Evolutionary conservation across 202 grass and related monocot species (phyloP).

Genomic region (Cymbopogon flexuosus): DNA sequence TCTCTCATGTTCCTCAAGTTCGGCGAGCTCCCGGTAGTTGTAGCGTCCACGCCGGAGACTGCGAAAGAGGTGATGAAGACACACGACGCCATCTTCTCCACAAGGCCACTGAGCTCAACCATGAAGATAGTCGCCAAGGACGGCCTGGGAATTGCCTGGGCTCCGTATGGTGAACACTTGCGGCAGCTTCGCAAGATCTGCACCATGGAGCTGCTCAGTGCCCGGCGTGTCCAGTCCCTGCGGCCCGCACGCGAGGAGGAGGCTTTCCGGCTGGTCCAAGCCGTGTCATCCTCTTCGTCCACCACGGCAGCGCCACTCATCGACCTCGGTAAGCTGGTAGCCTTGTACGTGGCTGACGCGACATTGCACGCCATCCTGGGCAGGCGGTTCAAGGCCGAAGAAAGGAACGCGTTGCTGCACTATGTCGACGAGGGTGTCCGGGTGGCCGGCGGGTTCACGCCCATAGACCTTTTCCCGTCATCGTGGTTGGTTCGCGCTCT

Average conservation of each 20-base stretch:
- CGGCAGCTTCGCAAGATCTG: not conserved
- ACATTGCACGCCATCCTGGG: not conserved
- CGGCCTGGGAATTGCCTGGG: not conserved
- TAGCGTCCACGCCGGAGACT: not conserved
- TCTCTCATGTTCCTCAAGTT: not conserved
- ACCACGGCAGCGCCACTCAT: not conserved
- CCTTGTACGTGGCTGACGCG: not conserved
- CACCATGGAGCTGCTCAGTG: not conserved
- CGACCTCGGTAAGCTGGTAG: not conserved
- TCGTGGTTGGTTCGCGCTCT: not conserved
- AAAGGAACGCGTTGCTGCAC: not conserved
- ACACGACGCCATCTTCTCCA: not conserved
- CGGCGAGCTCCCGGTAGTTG: not conserved
- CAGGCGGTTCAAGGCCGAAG: not conserved
- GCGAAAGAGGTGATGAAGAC: not conserved
- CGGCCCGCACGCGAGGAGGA: not conserved
- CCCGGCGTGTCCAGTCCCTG: not conserved
- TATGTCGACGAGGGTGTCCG: not conserved
- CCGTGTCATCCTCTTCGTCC: not conserved
- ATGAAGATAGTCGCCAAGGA: not conserved
- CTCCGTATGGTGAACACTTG: not conserved
- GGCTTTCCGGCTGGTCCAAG: not conserved
- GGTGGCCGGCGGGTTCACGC: not conserved
- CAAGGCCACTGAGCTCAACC: not conserved
- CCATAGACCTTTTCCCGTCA: not conserved